phyloP scores from a whole-genome alignment of 2,329 filamentous ascomycete species.

The Colletotrichum ledebouriae region DNA sequence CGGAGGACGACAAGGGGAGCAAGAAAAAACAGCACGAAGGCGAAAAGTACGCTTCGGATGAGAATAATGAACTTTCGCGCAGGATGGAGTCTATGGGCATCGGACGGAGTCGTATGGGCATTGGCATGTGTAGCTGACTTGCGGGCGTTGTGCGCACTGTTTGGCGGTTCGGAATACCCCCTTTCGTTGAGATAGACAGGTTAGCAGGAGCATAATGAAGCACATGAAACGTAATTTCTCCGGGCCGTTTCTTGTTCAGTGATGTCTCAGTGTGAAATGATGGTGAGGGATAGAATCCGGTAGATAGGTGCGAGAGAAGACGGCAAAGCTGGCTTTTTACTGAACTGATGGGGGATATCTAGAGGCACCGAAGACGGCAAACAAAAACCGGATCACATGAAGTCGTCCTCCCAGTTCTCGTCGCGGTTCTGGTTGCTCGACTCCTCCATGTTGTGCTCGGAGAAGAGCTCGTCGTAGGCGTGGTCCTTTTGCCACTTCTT shows the following conservation, averaged over 20 bases:
- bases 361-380: background rate
- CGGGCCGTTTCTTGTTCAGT: background rate
- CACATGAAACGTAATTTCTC: background rate
- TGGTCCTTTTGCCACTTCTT: constrained; percentile 97
- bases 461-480: constrained; percentile 93
- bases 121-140: constrained; percentile 45
- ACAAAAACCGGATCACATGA: constrained; percentile 74
- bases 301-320: background rate
- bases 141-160: background rate
- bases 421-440: constrained; percentile 89
- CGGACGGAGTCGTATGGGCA: constrained; percentile 45
- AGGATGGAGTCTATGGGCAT: constrained; percentile 52
- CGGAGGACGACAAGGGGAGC: background rate
- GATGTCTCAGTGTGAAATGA: background rate
- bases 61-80: constrained; percentile 45
- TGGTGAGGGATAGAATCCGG: no score
- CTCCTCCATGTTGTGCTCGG: constrained; percentile 81
- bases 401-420: constrained; percentile 87
- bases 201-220: constrained; percentile 22
- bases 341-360: constrained; percentile 13
- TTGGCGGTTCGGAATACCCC: constrained; percentile 36
- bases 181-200: constrained; percentile 11
- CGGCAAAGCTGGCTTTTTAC: background rate
- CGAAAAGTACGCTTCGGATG: constrained; percentile 36
- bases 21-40: constrained; percentile 17